Evolutionary conservation across 305 asterid species (phyloP), one percentile per base, ranked within the genome.

Genomic region (Euphrasia arctica): DNA sequence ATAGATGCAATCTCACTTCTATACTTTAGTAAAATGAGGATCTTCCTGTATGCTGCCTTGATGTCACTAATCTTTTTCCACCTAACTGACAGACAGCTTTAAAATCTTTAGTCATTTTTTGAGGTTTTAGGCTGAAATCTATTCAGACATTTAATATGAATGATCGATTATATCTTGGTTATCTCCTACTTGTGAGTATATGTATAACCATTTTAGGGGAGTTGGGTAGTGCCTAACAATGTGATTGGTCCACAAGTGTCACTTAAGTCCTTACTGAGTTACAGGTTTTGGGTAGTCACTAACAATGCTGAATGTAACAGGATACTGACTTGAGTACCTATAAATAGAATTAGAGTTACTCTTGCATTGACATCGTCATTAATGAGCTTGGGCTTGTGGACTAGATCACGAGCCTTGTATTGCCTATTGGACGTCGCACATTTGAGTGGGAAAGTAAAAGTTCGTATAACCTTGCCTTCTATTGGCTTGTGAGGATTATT

Each of bases 341-440:
- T 25, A 50, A 9, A 50, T 54, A 15, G 58, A 1, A 54, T 22
- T 34, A 54, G 5, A 54, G 32, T 54, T 54, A 43, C 25, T 18
- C 31, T 54, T 54, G 32, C 32, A 7, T 34, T 54, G 58, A 54
- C 22, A 48, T 3, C 22, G 18, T 48, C 54, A 0, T 48, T n/a
- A 48, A n/a, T n/a, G 22, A 48, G 54, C 54, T 48, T 48, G 54
- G 54, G 14, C 54, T 48, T 48, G 6, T 48, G 13, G 49, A 43
- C 0, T 43, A 4, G 49, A 43, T 43, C 54, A 13, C 14, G 54
- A 48, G 3, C 22, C 54, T 13, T 48, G 14, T 48, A 48, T 48
- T 48, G 4, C n/a, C n/a, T n/a, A n/a, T n/a, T n/a, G n/a, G 51
- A 12, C 51, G 15, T 12, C 51, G 12, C 51, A 47, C 14, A 47